These are phyloP conservation scores for Fusarium lateritium DNA, from an alignment of 2,329 filamentous ascomycete genomes.

Conservation along the genomic window DNA sequence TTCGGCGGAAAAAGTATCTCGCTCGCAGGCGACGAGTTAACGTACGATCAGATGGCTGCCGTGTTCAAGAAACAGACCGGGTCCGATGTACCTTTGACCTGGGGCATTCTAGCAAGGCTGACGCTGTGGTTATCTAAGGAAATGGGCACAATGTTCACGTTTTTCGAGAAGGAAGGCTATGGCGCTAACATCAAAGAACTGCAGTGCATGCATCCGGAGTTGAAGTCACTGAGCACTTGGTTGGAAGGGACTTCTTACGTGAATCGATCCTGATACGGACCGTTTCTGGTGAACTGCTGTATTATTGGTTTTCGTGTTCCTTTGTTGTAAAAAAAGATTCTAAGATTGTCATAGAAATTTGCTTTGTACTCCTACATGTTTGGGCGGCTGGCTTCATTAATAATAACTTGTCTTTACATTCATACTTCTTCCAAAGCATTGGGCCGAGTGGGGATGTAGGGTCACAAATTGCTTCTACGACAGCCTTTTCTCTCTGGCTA, in stretches of 20 bases:
- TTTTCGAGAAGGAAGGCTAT: neutral
- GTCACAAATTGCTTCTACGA: too few relatives aligned
- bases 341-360: too few relatives aligned
- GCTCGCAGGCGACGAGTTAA: neutral
- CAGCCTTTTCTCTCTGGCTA: too few relatives aligned
- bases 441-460: too few relatives aligned
- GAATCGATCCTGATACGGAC: neutral
- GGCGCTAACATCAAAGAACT: neutral
- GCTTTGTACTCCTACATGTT: rapidly evolving
- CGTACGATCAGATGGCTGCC: neutral
- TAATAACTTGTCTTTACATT: too few relatives aligned
- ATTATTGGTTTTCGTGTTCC: too few relatives aligned
- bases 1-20: neutral
- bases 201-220: neutral
- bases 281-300: too few relatives aligned
- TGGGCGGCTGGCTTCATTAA: too few relatives aligned
- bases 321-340: too few relatives aligned
- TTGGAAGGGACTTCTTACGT: neutral
- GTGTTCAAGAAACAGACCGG: neutral
- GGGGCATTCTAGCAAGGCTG: neutral
- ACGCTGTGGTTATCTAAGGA: neutral
- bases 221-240: neutral
- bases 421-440: too few relatives aligned
- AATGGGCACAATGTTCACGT: neutral
- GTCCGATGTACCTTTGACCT: neutral